Percentiles rank a stretch among this genome's conserved stretches.
These are phyloP conservation scores for Suillus decipiens DNA, from an alignment of 768 basidiomycete genomes.

Conservation along the genomic window DNA sequence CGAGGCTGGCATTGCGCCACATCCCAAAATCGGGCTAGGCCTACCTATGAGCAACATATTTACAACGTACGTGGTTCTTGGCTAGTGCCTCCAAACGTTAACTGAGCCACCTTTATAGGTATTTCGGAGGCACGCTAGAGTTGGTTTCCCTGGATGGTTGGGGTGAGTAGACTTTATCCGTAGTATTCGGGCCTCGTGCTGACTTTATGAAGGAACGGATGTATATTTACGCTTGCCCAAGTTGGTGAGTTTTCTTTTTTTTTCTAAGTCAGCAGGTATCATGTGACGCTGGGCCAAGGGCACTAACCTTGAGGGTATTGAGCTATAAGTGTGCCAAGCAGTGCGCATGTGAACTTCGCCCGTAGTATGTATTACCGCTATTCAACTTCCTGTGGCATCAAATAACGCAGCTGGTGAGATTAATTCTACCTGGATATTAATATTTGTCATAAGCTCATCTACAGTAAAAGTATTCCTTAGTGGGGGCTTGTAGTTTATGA, in stretches of 20 bases:
- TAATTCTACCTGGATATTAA: neutral
- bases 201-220: conserved; percentile 62
- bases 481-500: neutral
- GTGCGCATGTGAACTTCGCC: neutral
- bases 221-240: conserved; percentile 81
- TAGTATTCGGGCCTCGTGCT: neutral
- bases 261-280: neutral
- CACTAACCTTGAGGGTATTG: conserved; percentile 83
- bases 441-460: neutral
- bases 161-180: conserved; percentile 52
- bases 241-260: conserved; percentile 50
- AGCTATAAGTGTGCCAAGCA: conserved; percentile 51
- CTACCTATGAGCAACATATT: conserved; percentile 90
- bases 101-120: conserved; percentile 41
- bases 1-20: conserved; percentile 48
- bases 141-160: conserved; percentile 81
- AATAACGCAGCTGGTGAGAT: neutral
- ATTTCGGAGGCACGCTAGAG: conserved; percentile 82
- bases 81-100: neutral
- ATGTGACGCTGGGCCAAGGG: conserved; percentile 47
- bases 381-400: neutral
- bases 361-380: neutral
- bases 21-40: conserved; percentile 76
- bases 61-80: conserved; percentile 57
- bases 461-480: neutral